phyloP scores from a whole-genome alignment of 805 yeast species.

The Aciculoconidium aculeatum region DNA sequence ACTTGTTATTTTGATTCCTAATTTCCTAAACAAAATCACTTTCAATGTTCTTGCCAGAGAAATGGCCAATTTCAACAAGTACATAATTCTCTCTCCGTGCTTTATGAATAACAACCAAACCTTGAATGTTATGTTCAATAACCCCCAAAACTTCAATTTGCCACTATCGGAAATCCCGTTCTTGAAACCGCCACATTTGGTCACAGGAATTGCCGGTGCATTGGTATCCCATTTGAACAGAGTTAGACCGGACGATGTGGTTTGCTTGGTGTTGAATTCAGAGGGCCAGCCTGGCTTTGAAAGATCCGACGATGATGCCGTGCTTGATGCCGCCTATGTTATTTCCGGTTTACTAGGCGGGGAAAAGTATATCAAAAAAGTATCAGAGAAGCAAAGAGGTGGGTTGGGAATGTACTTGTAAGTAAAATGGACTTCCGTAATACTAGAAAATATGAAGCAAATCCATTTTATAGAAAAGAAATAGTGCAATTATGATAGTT shows the following conservation, averaged over 20 bases:
- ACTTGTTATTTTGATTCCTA: slow-evolving; percentile 26
- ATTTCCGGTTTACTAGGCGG: slow-evolving; percentile 5
- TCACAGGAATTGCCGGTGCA: slow-evolving; percentile 55
- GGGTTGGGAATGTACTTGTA: slow-evolving; percentile 19
- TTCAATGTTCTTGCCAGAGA: slow-evolving; percentile 23
- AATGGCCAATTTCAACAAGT: slow-evolving; percentile 13
- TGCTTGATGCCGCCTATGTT: slow-evolving; percentile 25
- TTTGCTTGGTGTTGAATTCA: slow-evolving; percentile 38
- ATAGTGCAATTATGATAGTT: too few relatives aligned
- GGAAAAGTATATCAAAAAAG: slow-evolving; percentile 9
- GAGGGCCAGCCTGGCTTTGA: slow-evolving; percentile 63
- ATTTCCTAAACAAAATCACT: slow-evolving; percentile 30
- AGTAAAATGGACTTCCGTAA: background rate
- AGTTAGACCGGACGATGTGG: slow-evolving; percentile 1
- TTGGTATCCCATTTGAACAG: slow-evolving; percentile 20
- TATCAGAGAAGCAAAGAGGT: slow-evolving; percentile 18
- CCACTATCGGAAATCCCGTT: slow-evolving; percentile 19
- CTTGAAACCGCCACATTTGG: slow-evolving; percentile 55
- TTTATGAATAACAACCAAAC: slow-evolving; percentile 25
- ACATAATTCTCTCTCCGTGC: slow-evolving; percentile 35
- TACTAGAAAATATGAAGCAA: too few relatives aligned
- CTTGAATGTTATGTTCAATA: slow-evolving; percentile 15
- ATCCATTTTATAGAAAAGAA: too few relatives aligned
- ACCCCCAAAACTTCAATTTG: slow-evolving; percentile 5
- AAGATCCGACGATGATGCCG: slow-evolving; percentile 40